Evolutionary conservation across 179 eudicot genomes (phyloP), one percentile per base, ranked within the genome.

Genomic region (Sideroxylon spinosum): DNA sequence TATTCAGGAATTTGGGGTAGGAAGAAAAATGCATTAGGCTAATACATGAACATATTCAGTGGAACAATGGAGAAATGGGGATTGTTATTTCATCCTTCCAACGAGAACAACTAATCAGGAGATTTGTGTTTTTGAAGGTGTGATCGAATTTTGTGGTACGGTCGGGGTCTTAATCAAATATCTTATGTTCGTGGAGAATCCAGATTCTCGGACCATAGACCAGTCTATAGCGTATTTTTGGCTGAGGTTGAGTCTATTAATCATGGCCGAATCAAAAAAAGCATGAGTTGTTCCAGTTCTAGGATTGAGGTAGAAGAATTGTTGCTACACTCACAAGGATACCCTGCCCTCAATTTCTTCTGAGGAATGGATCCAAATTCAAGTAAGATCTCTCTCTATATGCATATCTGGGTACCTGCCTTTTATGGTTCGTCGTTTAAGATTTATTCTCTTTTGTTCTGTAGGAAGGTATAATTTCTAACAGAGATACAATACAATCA

Each of bases 151-250:
- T 81, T 94, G 70, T 92, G 98, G 98, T 79, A 86, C 70, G 98
- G 98, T 25, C 86, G 80, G 79, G 98, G 98, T 62, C 84, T 94
- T 23, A 85, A 81, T 73, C 98, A 92, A 77, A 78, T 92, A 37
- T 92, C 95, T 22, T 94, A 94, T 71, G 94, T 92, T 76, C 92
- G 97, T 25, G 98, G 98, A 19, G 97, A 94, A 81, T 92, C 98
- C 17, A 86, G 91, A 79, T 94, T 94, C 88, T 94, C 98, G 2
- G 98, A 94, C 87, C 98, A 94, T 78, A 86, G 97, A 67, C 97
- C 97, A n/a, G 98, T 92, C 72, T 94, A 90, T 61, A 78, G 97
- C 77, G 23, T 91, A 28, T 92, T 94, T 82, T 78, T 89, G 76
- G 98, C 91, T 37, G 94, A 92, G 81, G 97, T 92, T 23, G 94